A percentile compares a stretch with the other conserved stretches of the same genome.
Conservation (phyloP, 768 basidiomycete genomes). For the Xerocomellus intermedius region DNA sequence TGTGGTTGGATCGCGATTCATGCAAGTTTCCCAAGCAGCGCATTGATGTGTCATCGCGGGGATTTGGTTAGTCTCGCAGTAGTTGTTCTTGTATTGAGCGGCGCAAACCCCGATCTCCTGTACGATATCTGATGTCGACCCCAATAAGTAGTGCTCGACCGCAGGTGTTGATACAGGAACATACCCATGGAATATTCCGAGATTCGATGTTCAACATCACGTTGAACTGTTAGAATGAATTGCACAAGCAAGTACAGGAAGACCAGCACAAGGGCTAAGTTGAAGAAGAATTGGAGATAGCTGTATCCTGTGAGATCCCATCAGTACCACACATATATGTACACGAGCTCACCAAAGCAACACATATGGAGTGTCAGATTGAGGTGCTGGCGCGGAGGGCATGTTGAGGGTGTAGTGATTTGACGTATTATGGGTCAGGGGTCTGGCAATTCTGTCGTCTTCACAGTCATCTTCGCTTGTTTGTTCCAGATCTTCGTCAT, state of each 20-base stretch:
- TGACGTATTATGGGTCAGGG: constrained; percentile 55
- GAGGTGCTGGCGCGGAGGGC: constrained; percentile 54
- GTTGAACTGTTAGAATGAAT: constrained; percentile 86
- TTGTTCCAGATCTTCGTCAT: constrained; percentile 31
- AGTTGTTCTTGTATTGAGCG: constrained; percentile 74
- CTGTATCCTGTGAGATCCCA: constrained; percentile 37
- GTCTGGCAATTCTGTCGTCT: constrained; percentile 40
- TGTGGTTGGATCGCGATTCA: constrained; percentile 90
- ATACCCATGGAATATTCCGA: constrained; percentile 86
- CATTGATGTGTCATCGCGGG: constrained; percentile 91
- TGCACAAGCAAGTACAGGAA: constrained; percentile 83
- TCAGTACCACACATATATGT: constrained; percentile 8
- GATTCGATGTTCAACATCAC: constrained; percentile 86
- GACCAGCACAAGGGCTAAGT: constrained; percentile 76
- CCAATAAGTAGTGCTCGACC: constrained; percentile 20
- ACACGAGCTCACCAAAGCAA: constrained; percentile 68
- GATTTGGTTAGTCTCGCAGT: constrained; percentile 70
- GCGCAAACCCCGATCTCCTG: constrained; percentile 92
- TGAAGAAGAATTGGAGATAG: constrained; percentile 95
- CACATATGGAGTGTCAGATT: constrained; percentile 73
- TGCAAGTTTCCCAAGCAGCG: constrained; percentile 87
- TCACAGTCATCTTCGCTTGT: constrained; percentile 49
- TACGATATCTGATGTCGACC: constrained; percentile 63
- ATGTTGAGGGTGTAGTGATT: constrained; percentile 86
- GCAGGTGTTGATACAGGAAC: constrained; percentile 14